Percentiles rank a stretch among this genome's conserved stretches.
phyloP scores from a whole-genome alignment of 129 eudicot species.

The Chrysanthemum makinoi region DNA sequence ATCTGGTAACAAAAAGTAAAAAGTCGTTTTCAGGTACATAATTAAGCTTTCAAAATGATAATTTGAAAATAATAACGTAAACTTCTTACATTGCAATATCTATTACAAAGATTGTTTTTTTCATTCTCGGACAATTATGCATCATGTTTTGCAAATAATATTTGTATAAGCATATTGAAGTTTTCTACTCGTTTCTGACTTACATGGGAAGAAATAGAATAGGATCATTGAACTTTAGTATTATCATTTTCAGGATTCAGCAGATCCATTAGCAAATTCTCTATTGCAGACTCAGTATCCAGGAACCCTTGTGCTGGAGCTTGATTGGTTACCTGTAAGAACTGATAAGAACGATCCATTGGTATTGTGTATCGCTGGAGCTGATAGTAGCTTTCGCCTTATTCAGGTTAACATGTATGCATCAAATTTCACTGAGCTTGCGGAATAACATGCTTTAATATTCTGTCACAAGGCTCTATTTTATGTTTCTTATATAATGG shows the following conservation, averaged over 20 bases:
- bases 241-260: constrained; percentile 66
- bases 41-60: constrained; percentile 1
- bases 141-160: neutral
- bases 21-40: neutral
- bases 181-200: neutral
- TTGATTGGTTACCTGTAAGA: constrained; percentile 91
- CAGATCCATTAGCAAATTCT: constrained; percentile 91
- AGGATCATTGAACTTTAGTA: neutral
- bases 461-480: neutral
- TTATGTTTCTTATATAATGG: neutral
- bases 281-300: constrained; percentile 86
- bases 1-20: neutral
- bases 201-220: constrained; percentile 1
- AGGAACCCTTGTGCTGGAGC: constrained; percentile 93
- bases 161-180: neutral
- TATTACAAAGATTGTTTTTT: neutral
- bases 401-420: constrained; percentile 88
- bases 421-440: constrained; percentile 10
- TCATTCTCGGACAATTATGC: constrained; percentile 3
- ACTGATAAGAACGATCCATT: constrained; percentile 81
- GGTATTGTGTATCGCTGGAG: constrained; percentile 97
- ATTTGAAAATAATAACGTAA: no score
- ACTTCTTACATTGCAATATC: neutral
- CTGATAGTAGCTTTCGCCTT: constrained; percentile 96
- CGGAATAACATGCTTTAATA: constrained; percentile 11